A percentile compares a stretch with the other conserved stretches of the same genome.
Evolutionary conservation across 2,329 filamentous ascomycete species (phyloP).

Genomic region (Aaosphaeria arxii): DNA sequence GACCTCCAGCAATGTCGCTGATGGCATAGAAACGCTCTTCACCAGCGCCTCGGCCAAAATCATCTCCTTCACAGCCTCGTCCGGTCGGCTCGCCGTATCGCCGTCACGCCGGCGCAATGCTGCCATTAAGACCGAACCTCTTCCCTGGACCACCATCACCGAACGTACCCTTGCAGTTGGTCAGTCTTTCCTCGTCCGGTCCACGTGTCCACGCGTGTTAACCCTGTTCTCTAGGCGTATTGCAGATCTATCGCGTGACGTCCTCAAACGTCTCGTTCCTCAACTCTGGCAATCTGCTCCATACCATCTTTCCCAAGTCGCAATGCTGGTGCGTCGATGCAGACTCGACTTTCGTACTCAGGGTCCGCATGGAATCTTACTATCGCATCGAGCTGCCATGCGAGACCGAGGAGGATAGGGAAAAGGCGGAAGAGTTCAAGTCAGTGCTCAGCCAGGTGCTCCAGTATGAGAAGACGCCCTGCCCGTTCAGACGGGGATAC

Average conservation of each 20-base stretch:
- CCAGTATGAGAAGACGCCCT: slow-evolving; percentile 83
- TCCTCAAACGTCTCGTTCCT: slow-evolving; percentile 79
- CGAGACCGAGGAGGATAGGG: slow-evolving; percentile 60
- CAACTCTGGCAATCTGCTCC: slow-evolving; percentile 77
- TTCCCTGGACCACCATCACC: slow-evolving; percentile 71
- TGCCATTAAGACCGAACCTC: slow-evolving; percentile 45
- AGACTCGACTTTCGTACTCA: slow-evolving; percentile 79
- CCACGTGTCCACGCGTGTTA: too few species aligned
- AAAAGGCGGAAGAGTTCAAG: slow-evolving; percentile 65
- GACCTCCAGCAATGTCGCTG: slow-evolving; percentile 38
- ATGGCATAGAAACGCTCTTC: slow-evolving; percentile 67
- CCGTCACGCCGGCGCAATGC: slow-evolving; percentile 5
- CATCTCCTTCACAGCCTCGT: slow-evolving; percentile 55
- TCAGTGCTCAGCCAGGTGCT: slow-evolving; percentile 68
- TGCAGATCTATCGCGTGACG: slow-evolving; percentile 82
- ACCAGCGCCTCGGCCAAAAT: slow-evolving; percentile 72
- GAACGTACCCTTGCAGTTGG: slow-evolving; percentile 79
- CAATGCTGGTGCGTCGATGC: slow-evolving; percentile 94
- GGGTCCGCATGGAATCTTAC: slow-evolving; percentile 78
- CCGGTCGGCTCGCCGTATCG: slow-evolving; percentile 30
- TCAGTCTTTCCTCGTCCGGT: slow-evolving; percentile 37
- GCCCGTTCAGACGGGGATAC: slow-evolving; percentile 78
- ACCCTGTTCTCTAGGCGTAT: slow-evolving; percentile 52
- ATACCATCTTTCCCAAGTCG: slow-evolving; percentile 83
- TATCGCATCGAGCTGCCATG: slow-evolving; percentile 86